Evolutionary conservation across 139 green algal genomes (phyloP).

Genomic region (Astrephomene gubernaculifera): DNA sequence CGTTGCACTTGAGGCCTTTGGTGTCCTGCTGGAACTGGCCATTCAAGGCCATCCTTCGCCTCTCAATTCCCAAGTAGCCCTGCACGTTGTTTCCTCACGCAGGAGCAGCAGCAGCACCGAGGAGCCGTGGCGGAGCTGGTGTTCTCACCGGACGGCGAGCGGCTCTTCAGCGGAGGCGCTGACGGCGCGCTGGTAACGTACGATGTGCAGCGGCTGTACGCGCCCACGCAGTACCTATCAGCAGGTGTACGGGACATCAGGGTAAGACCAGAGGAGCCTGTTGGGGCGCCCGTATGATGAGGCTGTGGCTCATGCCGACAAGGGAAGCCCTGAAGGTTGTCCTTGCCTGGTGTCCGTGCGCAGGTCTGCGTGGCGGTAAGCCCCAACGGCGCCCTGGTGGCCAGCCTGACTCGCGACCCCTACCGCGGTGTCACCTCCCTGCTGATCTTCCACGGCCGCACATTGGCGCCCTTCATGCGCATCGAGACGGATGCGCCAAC

Average conservation of each 20-base stretch:
- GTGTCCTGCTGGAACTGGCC: too few relatives aligned
- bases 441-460: slow-evolving; percentile 66
- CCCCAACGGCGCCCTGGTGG: slow-evolving; percentile 59
- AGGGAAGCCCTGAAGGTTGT: too few relatives aligned
- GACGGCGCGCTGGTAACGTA: slow-evolving; percentile 83
- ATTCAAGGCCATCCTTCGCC: too few relatives aligned
- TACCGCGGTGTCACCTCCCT: slow-evolving; percentile 55
- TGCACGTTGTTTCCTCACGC: too few relatives aligned
- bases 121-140: slow-evolving; percentile 62
- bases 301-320: too few relatives aligned
- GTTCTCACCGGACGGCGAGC: slow-evolving; percentile 65
- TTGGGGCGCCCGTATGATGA: too few relatives aligned
- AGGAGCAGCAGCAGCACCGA: slow-evolving; percentile 82
- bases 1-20: too few relatives aligned
- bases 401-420: slow-evolving; percentile 51
- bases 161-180: slow-evolving; percentile 69
- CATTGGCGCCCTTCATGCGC: slow-evolving; percentile 67
- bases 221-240: slow-evolving; percentile 70
- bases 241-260: slow-evolving; percentile 47
- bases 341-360: too few relatives aligned
- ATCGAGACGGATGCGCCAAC: slow-evolving; percentile 57
- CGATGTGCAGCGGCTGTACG: slow-evolving; percentile 67
- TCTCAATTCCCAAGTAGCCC: too few relatives aligned
- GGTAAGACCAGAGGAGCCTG: too few relatives aligned
- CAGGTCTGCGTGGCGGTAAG: slow-evolving; percentile 67